Percentiles rank a stretch among this genome's conserved stretches.
Evolutionary conservation across 1,284 basidiomycete species (phyloP).

Genomic region (Papiliotrema fonsecae): DNA sequence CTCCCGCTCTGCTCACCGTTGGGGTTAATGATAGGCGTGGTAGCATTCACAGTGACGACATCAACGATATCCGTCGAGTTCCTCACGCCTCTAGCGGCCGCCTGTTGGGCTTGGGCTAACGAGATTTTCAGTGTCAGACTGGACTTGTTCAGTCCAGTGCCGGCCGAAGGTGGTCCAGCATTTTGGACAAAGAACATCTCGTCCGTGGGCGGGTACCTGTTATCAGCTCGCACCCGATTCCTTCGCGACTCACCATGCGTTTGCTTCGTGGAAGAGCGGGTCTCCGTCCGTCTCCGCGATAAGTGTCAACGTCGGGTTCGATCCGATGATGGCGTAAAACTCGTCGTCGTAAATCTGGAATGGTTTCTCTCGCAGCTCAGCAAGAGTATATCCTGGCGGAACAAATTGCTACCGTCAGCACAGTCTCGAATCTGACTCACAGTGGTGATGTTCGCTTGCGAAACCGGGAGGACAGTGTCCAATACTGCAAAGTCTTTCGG

Average conservation of each 20-base stretch:
- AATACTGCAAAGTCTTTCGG: conserved; percentile 30
- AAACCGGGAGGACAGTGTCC: conserved; percentile 20
- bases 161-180: conserved; percentile 49
- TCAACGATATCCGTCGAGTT: conserved; percentile 50
- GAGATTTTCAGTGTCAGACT: conserved; percentile 51
- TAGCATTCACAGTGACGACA: conserved; percentile 47
- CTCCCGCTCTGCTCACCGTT: conserved; percentile 53
- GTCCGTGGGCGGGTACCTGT: conserved; percentile 54
- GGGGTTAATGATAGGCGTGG: conserved; percentile 63
- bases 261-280: conserved; percentile 70
- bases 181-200: conserved; percentile 56
- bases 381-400: conserved; percentile 27
- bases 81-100: conserved; percentile 48
- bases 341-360: conserved; percentile 64
- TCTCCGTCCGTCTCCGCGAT: conserved; percentile 56
- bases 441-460: conserved; percentile 20
- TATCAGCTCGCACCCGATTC: background rate
- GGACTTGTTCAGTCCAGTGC: conserved; percentile 50
- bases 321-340: conserved; percentile 61
- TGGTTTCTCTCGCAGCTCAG: conserved; percentile 31
- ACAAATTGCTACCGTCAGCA: conserved; percentile 29
- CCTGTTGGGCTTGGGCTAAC: conserved; percentile 42
- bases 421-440: conserved; percentile 15
- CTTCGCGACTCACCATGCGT: conserved; percentile 51
- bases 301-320: conserved; percentile 55